Base-by-base conservation (phyloP, 352 stramenopile species). In the Globisporangium uncinulatum region DNA sequence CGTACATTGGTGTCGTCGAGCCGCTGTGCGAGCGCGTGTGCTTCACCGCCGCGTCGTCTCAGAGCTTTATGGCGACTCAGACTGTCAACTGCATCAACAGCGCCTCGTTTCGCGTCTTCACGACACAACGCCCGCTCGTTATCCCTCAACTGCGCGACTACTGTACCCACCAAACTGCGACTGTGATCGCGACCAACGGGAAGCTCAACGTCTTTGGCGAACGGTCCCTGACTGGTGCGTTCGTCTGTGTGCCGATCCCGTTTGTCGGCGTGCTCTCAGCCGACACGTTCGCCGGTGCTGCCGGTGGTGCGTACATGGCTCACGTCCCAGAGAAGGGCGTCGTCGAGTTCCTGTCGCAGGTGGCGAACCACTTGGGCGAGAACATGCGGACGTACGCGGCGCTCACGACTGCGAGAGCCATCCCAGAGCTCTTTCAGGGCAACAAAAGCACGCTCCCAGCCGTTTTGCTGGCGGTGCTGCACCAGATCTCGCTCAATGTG, bases 211-310 rank as follows among this genome's bases (percentile, higher is more conserved):
- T 51, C 31, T 77, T 85, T 34, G 54, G 70, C 1, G 36, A 37
- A 1, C 32, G 17, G 1, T 55, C 61, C 0, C 32, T 54, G 11
- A 53, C 42, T 1, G 73, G 79, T 4, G 61, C 76, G 0, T 91
- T 86, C 51, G 67, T 90, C 2, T 88, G 73, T 20, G 70, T 90
- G 5, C 79, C 83, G 9, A 86, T 93, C 43, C 81, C 83, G 41
- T 92, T 78, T 37, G 63, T 91, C 0, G 83, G 83, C 0, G 53
- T 92, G 4, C 59, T 93, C 6, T 76, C 69, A 0, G 73, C 90
- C 4, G 81, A 91, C 20, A 74, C 69, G 17, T 89, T 94, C 29
- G 61, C 74, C 3, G 81, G 81, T n/a, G 76, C 76, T 37, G 70
- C 74, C 0, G 62, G 74, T 20, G 80, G 80, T 0, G 45, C 59